phyloP scores from a whole-genome alignment of 192 early-diverging fungal species.

The Polychytrium aggregatum region DNA sequence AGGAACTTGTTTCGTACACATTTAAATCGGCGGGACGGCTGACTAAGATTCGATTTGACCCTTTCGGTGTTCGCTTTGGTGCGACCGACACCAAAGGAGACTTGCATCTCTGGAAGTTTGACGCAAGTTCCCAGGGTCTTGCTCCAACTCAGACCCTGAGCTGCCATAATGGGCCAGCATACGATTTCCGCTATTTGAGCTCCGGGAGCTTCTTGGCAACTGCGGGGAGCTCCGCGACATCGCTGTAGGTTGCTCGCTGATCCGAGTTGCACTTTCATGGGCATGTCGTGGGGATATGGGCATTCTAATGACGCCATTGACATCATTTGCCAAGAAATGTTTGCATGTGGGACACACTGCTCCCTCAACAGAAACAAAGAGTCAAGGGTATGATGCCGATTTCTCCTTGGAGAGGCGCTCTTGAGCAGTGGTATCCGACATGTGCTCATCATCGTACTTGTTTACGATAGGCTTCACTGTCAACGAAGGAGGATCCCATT shows the following conservation, averaged over 20 bases:
- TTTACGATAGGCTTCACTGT: conserved; percentile 38
- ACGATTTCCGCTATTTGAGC: conserved; percentile 66
- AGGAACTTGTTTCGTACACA: conserved; percentile 53
- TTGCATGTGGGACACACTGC: conserved; percentile 64
- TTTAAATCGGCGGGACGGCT: conserved; percentile 28
- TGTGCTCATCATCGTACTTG: not conserved
- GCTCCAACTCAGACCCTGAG: conserved; percentile 35
- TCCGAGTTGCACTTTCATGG: not conserved
- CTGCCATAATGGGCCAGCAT: conserved; percentile 49
- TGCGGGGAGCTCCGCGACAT: conserved; percentile 46
- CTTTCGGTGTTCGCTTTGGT: conserved; percentile 68
- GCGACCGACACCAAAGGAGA: conserved; percentile 55
- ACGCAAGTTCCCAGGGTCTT: conserved; percentile 44
- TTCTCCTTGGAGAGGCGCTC: too few relatives aligned
- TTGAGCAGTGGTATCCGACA: not conserved
- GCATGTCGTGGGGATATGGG: not conserved
- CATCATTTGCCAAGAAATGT: conserved; percentile 35
- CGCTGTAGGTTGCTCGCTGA: conserved; percentile 9
- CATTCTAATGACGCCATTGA: not conserved
- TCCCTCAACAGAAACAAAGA: conserved; percentile 47
- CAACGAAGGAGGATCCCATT: conserved; percentile 54
- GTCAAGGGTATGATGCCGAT: conserved; percentile 26
- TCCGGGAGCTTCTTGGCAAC: conserved; percentile 64
- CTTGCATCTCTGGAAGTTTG: conserved; percentile 66
- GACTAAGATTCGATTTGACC: conserved; percentile 54